Percentiles rank a stretch among this genome's conserved stretches.
Conservation (phyloP, 192 early-diverging fungal genomes). For the Podila minutissima region DNA sequence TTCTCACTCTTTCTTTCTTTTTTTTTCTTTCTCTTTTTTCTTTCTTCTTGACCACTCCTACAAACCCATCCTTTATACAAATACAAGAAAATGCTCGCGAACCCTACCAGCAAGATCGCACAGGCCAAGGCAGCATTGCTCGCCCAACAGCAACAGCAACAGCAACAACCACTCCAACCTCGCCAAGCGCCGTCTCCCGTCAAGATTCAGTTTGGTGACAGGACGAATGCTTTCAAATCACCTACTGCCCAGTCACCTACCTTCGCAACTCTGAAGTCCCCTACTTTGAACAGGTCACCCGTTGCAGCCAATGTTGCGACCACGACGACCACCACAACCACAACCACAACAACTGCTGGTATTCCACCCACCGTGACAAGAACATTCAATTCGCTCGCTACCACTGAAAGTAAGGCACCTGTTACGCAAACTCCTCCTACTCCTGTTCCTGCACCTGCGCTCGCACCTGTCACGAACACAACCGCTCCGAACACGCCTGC, state of each 20-base stretch:
- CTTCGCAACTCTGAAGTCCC: too few species aligned
- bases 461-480: too few species aligned
- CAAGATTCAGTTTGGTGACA: constrained; percentile 1
- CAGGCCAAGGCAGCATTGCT: constrained; percentile 19
- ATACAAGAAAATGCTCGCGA: constrained; percentile 4
- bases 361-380: background rate
- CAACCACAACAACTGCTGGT: background rate
- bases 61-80: constrained; percentile 1
- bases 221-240: background rate
- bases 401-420: background rate
- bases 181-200: constrained; percentile 1
- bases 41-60: background rate
- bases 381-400: too few species aligned
- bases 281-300: too few species aligned
- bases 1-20: background rate
- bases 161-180: constrained; percentile 8
- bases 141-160: constrained; percentile 1
- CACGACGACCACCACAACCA: background rate
- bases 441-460: background rate
- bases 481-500: too few species aligned
- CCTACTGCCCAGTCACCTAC: background rate
- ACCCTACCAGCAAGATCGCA: constrained; percentile 13
- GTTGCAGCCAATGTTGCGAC: background rate
- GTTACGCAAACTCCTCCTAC: background rate
- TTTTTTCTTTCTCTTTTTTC: background rate